Evolutionary conservation across 169 alveolate genomes (phyloP).

Genomic region (Babesia bigemina): DNA sequence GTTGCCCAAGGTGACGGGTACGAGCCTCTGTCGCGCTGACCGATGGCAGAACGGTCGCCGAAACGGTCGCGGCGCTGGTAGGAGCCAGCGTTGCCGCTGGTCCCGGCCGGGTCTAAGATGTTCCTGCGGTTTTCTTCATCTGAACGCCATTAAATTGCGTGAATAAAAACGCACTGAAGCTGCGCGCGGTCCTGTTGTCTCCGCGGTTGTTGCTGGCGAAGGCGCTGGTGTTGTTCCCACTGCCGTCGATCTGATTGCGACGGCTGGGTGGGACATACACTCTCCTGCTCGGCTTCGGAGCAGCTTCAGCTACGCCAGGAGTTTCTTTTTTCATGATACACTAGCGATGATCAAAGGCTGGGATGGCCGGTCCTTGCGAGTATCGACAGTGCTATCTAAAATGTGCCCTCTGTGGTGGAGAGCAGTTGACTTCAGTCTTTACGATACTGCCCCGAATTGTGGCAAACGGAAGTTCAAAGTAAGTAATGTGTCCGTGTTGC

Average conservation of each 20-base stretch:
- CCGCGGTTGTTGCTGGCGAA: conserved; percentile 29
- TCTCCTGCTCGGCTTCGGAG: conserved; percentile 51
- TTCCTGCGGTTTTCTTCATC: conserved; percentile 38
- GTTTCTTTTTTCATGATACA: conserved; percentile 45
- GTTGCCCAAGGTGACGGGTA: conserved; percentile 80
- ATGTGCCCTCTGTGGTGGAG: neutral
- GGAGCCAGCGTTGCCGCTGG: conserved; percentile 19
- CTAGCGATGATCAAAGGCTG: conserved; percentile 3
- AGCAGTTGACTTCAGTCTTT: neutral
- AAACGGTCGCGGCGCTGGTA: conserved; percentile 47
- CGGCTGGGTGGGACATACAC: conserved; percentile 70
- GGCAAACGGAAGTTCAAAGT: conserved; percentile 11
- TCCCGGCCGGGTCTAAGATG: conserved; percentile 10
- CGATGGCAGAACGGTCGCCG: neutral
- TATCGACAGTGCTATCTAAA: conserved; percentile 3
- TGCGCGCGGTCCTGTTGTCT: conserved; percentile 15
- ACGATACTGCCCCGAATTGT: conserved; percentile 1
- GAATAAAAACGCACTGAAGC: neutral
- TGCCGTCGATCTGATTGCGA: conserved; percentile 47
- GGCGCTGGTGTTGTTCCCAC: conserved; percentile 27
- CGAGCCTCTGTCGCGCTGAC: conserved; percentile 12
- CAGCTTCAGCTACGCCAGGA: conserved; percentile 30
- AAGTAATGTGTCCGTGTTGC: neutral
- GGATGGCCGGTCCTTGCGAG: neutral
- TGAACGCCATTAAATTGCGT: neutral